These are phyloP conservation scores for Medicago ruthenica DNA, from an alignment of 306 rosid species.

Conservation along the genomic window DNA sequence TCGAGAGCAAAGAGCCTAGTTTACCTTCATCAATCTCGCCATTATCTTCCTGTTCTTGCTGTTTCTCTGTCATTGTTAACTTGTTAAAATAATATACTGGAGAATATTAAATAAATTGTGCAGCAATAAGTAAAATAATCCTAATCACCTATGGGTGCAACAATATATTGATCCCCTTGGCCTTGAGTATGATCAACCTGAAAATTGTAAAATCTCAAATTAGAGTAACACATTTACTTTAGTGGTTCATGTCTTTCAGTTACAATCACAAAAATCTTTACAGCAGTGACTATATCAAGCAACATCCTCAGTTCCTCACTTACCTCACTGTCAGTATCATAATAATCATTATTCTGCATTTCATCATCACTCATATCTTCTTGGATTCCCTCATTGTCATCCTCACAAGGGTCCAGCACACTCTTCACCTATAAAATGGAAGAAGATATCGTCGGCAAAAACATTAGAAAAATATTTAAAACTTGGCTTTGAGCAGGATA, in stretches of 20 bases:
- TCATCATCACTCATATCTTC: conserved; percentile 55
- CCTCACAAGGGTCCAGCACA: conserved; percentile 65
- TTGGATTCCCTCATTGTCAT: conserved; percentile 54
- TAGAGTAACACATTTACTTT: conserved; percentile 21
- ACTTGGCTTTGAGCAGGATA: conserved; percentile 25
- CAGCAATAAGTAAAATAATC: background rate
- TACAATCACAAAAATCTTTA: conserved; percentile 15
- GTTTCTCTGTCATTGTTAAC: conserved; percentile 63
- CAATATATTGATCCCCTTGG: conserved; percentile 67
- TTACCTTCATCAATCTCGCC: conserved; percentile 76
- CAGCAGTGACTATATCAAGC: conserved; percentile 29
- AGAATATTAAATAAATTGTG: conserved; percentile 27
- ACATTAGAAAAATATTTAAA: conserved; percentile 21
- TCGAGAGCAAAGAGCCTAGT: conserved; percentile 12
- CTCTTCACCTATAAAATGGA: conserved; percentile 55
- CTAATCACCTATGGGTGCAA: conserved; percentile 74
- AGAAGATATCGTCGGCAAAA: conserved; percentile 24
- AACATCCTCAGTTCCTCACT: conserved; percentile 31
- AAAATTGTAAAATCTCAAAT: conserved; percentile 35
- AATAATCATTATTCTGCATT: conserved; percentile 49
- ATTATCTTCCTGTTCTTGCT: conserved; percentile 57
- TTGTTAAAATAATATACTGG: conserved; percentile 12
- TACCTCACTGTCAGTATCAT: conserved; percentile 63
- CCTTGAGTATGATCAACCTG: conserved; percentile 77
- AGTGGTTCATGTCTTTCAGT: conserved; percentile 15